A percentile compares a stretch with the other conserved stretches of the same genome.
Conservation (phyloP, 805 yeast genomes). For the Kluyveromyces siamensis region DNA sequence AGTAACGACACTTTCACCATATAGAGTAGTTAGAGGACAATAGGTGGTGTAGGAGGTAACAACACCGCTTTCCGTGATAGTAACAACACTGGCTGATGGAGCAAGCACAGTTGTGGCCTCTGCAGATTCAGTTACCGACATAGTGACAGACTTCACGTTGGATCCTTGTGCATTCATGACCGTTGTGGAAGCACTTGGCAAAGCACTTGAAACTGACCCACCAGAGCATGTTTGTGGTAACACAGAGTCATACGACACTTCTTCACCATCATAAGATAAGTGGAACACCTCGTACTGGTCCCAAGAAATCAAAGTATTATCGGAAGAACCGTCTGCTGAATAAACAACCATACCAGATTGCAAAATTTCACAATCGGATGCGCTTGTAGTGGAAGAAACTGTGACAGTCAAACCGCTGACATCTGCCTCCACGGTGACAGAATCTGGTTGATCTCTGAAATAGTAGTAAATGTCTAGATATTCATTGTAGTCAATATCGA, state of each 20-base stretch:
- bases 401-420: conserved; percentile 14
- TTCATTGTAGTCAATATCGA: conserved; percentile 12
- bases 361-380: conserved; percentile 11
- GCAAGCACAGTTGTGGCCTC: neutral
- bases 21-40: conserved; percentile 7
- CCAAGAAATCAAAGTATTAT: conserved; percentile 18
- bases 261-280: conserved; percentile 9
- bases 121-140: neutral
- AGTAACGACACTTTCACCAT: conserved; percentile 1
- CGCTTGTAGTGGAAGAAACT: conserved; percentile 9
- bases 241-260: conserved; percentile 12
- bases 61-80: conserved; percentile 8
- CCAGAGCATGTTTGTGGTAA: conserved; percentile 12
- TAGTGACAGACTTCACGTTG: conserved; percentile 1
- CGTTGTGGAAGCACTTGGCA: conserved; percentile 1
- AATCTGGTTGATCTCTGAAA: conserved; percentile 13
- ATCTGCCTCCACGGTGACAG: conserved; percentile 11
- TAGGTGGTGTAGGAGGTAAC: conserved; percentile 11
- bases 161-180: conserved; percentile 2
- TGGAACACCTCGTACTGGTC: conserved; percentile 19
- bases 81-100: conserved; percentile 2
- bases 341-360: conserved; percentile 19
- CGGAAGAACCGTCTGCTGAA: conserved; percentile 10
- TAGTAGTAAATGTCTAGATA: conserved; percentile 16
- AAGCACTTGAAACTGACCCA: conserved; percentile 3